These are phyloP conservation scores for Cadophora sp. DNA, from an alignment of 2,329 filamentous ascomycete genomes.

Conservation along the genomic window DNA sequence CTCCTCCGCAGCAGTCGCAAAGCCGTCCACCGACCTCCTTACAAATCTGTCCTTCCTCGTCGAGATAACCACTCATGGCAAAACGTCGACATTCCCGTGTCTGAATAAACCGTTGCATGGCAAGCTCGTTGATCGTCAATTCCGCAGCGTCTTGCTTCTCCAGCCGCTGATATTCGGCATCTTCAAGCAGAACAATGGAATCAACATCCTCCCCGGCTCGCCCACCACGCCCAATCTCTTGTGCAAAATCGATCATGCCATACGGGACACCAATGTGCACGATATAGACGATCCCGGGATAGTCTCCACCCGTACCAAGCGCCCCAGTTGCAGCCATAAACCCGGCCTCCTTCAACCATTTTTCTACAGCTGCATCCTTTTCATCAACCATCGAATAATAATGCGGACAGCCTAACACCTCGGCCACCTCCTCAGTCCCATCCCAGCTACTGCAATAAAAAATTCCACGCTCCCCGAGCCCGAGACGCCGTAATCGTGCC, in stretches of 20 bases:
- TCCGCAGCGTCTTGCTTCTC: background rate
- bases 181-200: constrained; percentile 19
- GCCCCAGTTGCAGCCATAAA: constrained; percentile 24
- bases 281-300: constrained; percentile 21
- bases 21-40: too few species aligned
- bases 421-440: background rate
- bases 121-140: background rate
- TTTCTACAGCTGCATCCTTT: background rate
- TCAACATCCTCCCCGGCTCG: constrained; percentile 24
- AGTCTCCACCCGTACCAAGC: constrained; percentile 24
- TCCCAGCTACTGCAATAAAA: too few species aligned
- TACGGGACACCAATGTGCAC: constrained; percentile 24
- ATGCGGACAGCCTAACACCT: background rate
- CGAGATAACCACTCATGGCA: too few species aligned
- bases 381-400: too few species aligned
- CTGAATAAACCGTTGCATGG: too few species aligned
- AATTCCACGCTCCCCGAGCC: too few species aligned
- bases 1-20: too few species aligned
- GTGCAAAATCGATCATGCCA: constrained; percentile 24
- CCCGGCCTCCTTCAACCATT: background rate
- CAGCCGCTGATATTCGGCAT: background rate
- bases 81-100: too few species aligned
- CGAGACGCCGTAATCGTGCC: too few species aligned
- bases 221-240: constrained; percentile 26
- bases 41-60: too few species aligned